A percentile compares a stretch with the other conserved stretches of the same genome.
phyloP scores from a whole-genome alignment of 352 stramenopile genomes.

The Pilasporangium apinafurcum region DNA sequence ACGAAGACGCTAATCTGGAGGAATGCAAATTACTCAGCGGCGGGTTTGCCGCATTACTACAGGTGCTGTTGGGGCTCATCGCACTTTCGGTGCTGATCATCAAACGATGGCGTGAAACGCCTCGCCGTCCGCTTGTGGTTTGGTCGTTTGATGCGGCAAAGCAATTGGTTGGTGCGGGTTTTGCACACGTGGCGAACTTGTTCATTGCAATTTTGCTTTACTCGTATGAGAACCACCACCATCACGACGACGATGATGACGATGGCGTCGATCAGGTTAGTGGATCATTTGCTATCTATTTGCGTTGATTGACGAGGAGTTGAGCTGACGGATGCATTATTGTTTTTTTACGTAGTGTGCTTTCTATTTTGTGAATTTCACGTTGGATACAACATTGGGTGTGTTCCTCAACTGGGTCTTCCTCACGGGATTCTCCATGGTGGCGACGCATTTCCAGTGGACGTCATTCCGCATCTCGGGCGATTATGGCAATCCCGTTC shows the following conservation, averaged over 20 bases:
- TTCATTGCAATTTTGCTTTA: conserved; percentile 86
- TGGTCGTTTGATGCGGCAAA: conserved; percentile 86
- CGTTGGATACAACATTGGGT: conserved; percentile 79
- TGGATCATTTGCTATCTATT: background rate
- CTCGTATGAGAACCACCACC: conserved; percentile 34
- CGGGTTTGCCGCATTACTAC: conserved; percentile 65
- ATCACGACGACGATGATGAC: conserved; percentile 12
- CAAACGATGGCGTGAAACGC: conserved; percentile 69
- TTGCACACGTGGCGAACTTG: conserved; percentile 80
- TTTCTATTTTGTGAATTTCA: conserved; percentile 89
- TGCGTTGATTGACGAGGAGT: too few species aligned
- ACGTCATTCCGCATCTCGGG: conserved; percentile 50
- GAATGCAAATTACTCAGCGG: conserved; percentile 84
- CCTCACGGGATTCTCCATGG: conserved; percentile 41
- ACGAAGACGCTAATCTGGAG: conserved; percentile 19
- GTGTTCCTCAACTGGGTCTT: conserved; percentile 83
- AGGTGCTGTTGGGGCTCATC: conserved; percentile 75
- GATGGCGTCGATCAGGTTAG: conserved; percentile 43
- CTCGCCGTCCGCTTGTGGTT: conserved; percentile 68
- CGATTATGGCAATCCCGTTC: conserved; percentile 76
- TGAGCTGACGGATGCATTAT: too few species aligned
- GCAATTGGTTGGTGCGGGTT: conserved; percentile 80
- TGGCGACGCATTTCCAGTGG: conserved; percentile 56
- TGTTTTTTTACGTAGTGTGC: conserved; percentile 42
- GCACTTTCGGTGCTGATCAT: conserved; percentile 76